Evolutionary conservation across 164 flowering plant species (phyloP), one percentile per base, ranked within the genome.

Genomic region (Nelumbo lutea): DNA sequence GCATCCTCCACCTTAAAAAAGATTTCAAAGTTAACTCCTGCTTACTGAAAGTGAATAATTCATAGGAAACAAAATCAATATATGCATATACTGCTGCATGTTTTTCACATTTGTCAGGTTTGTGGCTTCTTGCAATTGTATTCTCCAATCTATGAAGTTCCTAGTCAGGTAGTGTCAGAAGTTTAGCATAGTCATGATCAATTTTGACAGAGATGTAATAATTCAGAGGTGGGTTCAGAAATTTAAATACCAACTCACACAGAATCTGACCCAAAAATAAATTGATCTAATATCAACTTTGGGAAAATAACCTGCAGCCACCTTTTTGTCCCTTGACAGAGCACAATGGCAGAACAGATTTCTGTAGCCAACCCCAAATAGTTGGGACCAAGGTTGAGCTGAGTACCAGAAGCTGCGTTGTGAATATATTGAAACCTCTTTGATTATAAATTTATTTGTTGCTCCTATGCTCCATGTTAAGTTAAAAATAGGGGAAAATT

Each of bases 1-100:
- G 96, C 93, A 73, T 91, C 93, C 80, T 90, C 97, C 59, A 90
- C 93, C 98, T 88, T 79, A 64, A 72, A 65, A 66, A 63, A 67
- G 41, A 61, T 39, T 5, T 42, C 56, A 73, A 66, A 43, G 61
- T 40, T 42, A 51, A 65, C 5, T 70, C 43, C 61, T 77, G 62
- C 10, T 64, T 68, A 46, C 43, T 50, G 51, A 15, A 61, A 62
- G 45, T 8, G 39, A 38, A 3, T 57, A 41, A 44, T 9, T 61
- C 8, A 41, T 15, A 6, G 39, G 41, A 60, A 53, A 7, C 39
- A 63, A 50, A 9, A 61, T 8, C 8, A 59, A 9, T 43, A 55
- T 38, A 15, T 55, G 9, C 39, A 9, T 39, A 42, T 58, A 39
- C 2, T 27, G 61, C 27, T 27, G 61, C 41, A 39, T 38, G 42